Evolutionary conservation across 306 rosid genomes (phyloP), one percentile per base, ranked within the genome.

Genomic region (Prunus fruticosa): DNA sequence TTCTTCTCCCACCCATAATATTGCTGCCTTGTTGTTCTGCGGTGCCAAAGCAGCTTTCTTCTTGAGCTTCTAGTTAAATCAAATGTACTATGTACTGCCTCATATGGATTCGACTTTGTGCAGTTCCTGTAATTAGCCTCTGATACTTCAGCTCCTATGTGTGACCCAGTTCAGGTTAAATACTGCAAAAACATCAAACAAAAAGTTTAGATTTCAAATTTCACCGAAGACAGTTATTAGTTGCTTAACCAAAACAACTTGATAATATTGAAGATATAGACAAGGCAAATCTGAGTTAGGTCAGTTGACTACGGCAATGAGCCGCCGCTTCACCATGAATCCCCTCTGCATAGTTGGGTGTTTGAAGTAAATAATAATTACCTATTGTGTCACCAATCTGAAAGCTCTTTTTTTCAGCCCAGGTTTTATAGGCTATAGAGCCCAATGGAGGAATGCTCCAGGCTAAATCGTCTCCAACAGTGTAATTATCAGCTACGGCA

Each of bases 401-500:
- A 46, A 83, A 83, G 20, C 0, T 62, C 27, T 78, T 64, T 2
- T 25, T 22, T 41, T 20, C 4, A 52, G 81, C 78, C 86, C 86
- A 83, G 25, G 76, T 76, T 0, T 38, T 27, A 58, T 61, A 85
- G 71, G 79, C 80, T 63, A 73, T 1, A 22, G 63, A 61, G 34
- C 83, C 79, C 18, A n/a, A 20, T 2, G 75, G 78, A 34, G 85
- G 85, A 32, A 56, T 22, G 9, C 34, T 72, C 88, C 86, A 82
- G 8, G 77, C 86, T 11, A 85, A 46, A 38, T 11, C 69, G 28
- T 76, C 86, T 25, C 82, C 82, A 2, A 76, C 86, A 0, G 46
- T 72, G 65, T 67, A 76, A 8, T 47, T 74, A 10, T 62, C 81
- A 15, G 65, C 73, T 19, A 61, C 25, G 38, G 69, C 61, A 32